Conservation (phyloP, 768 basidiomycete species). For the Gelatoporia subvermispora region DNA sequence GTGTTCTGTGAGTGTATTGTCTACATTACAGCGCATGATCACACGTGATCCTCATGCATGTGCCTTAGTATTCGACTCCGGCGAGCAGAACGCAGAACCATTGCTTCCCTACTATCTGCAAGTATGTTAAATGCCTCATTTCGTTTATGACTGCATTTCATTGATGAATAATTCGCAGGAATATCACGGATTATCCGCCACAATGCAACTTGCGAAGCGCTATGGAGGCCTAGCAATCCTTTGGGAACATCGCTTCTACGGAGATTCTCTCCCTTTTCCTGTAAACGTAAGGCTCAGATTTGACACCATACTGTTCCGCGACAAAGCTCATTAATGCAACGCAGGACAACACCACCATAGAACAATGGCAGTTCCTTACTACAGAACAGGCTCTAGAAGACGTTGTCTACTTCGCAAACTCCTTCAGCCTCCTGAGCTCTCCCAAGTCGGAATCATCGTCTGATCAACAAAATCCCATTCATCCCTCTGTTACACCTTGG, state of each 20-base stretch:
- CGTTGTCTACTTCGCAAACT: slow-evolving; percentile 44
- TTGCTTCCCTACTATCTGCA: slow-evolving; percentile 46
- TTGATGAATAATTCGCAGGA: slow-evolving; percentile 27
- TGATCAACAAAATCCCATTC: slow-evolving; percentile 20
- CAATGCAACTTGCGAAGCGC: slow-evolving; percentile 42
- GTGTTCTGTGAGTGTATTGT: slow-evolving; percentile 34
- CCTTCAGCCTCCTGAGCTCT: slow-evolving; percentile 21
- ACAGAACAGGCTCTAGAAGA: slow-evolving; percentile 49
- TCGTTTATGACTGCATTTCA: too few species aligned
- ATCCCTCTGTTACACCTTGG: slow-evolving; percentile 42
- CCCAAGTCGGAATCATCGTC: slow-evolving; percentile 5
- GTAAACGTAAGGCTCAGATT: slow-evolving; percentile 31
- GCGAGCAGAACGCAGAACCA: slow-evolving; percentile 45
- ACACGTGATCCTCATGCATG: background rate
- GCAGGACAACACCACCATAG: slow-evolving; percentile 41
- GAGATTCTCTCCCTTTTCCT: slow-evolving; percentile 42
- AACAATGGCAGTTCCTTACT: slow-evolving; percentile 42
- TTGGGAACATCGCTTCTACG: slow-evolving; percentile 50
- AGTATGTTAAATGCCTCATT: slow-evolving; percentile 13
- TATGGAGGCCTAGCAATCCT: slow-evolving; percentile 43
- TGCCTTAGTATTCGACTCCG: slow-evolving; percentile 44
- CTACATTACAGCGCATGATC: too few species aligned
- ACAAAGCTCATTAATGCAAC: background rate
- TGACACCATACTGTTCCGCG: background rate
- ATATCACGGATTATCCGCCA: slow-evolving; percentile 44